A percentile compares a stretch with the other conserved stretches of the same genome.
Evolutionary conservation across 768 basidiomycete genomes (phyloP).

Genomic region (Lanmaoa rubissima): DNA sequence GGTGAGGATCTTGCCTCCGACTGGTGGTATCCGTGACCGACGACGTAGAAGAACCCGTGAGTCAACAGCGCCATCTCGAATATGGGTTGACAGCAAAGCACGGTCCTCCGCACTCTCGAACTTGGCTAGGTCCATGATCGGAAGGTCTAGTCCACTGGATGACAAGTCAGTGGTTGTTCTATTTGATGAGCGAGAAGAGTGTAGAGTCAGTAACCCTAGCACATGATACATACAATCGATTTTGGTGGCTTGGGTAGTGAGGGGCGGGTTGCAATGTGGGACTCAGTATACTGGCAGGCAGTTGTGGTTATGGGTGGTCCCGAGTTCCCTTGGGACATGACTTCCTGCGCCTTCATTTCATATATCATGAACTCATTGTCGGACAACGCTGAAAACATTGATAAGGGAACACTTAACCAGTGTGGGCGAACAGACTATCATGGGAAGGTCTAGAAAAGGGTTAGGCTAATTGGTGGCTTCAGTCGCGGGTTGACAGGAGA

Average conservation of each 20-base stretch:
- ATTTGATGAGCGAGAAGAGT: background rate
- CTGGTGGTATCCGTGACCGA: conserved; percentile 39
- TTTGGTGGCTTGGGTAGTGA: conserved; percentile 37
- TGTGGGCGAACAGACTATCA: too few relatives aligned
- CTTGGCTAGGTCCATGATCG: conserved; percentile 50
- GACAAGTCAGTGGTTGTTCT: conserved; percentile 10
- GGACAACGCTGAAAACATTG: too few relatives aligned
- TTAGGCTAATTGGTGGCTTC: too few relatives aligned
- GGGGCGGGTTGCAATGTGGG: conserved; percentile 33
- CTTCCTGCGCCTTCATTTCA: too few relatives aligned
- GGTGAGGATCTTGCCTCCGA: conserved; percentile 30
- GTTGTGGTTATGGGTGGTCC: background rate
- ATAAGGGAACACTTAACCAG: too few relatives aligned
- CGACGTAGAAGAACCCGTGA: conserved; percentile 43
- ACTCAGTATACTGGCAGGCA: conserved; percentile 27
- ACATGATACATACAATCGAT: conserved; percentile 30
- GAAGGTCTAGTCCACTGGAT: conserved; percentile 47
- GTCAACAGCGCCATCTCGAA: conserved; percentile 46
- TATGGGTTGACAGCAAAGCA: conserved; percentile 36
- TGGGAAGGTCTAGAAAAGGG: too few relatives aligned
- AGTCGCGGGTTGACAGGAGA: too few relatives aligned
- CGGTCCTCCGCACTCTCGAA: conserved; percentile 39
- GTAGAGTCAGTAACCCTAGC: background rate
- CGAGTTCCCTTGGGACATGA: too few relatives aligned
- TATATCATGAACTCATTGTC: too few relatives aligned